Evolutionary conservation across 2,329 filamentous ascomycete species (phyloP).

Genomic region (Penicillium brevicompactum): DNA sequence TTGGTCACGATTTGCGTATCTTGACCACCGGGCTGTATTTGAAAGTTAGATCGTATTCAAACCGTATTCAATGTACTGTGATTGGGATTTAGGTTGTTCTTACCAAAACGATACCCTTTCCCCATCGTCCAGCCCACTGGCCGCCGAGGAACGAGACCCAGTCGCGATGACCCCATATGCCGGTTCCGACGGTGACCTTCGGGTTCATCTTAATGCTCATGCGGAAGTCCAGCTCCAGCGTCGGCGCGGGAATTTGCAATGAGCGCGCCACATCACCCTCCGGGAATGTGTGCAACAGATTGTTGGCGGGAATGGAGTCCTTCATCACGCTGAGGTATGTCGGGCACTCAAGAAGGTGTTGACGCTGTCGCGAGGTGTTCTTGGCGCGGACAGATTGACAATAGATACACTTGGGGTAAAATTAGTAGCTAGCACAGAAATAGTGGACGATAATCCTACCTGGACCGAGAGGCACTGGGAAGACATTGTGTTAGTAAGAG

Average conservation of each 20-base stretch:
- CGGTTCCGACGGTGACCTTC: slow-evolving; percentile 49
- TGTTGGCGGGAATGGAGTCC: slow-evolving; percentile 55
- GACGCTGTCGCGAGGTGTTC: slow-evolving; percentile 53
- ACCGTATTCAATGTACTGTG: no score
- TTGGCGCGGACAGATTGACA: slow-evolving; percentile 54
- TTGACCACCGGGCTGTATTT: slow-evolving; percentile 50
- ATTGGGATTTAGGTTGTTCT: slow-evolving; percentile 9
- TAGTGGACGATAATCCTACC: no score
- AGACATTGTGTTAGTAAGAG: no score
- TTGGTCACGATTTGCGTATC: slow-evolving; percentile 53
- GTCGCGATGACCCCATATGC: slow-evolving; percentile 53
- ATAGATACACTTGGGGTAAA: slow-evolving; percentile 43
- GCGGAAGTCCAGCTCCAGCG: slow-evolving; percentile 55
- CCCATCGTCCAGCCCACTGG: slow-evolving; percentile 56
- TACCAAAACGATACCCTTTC: slow-evolving; percentile 54
- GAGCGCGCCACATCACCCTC: slow-evolving; percentile 53
- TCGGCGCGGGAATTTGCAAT: slow-evolving; percentile 49
- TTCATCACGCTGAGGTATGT: slow-evolving; percentile 57
- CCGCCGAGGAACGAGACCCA: slow-evolving; percentile 56
- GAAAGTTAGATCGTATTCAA: neutral
- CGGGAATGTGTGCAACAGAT: slow-evolving; percentile 53
- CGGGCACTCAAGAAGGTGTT: slow-evolving; percentile 52
- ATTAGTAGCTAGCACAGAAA: no score
- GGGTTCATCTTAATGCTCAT: slow-evolving; percentile 57
- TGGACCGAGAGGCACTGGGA: slow-evolving; percentile 50